Base-by-base conservation (phyloP, 805 yeast species). In the Barnettozyma botsteinii region DNA sequence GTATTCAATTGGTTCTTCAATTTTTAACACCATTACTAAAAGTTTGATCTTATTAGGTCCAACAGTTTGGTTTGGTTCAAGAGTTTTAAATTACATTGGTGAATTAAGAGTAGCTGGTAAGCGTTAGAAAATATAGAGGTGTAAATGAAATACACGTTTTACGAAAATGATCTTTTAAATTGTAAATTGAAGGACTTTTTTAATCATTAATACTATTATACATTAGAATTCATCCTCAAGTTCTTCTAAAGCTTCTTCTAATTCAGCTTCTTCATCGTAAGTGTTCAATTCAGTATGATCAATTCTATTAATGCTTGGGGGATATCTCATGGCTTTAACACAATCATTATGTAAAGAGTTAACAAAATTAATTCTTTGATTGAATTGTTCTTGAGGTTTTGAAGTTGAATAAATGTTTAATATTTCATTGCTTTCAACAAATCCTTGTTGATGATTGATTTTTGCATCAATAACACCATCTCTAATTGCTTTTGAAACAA, bases 401-500 rank as follows among this genome's bases (percentile, higher is more conserved):
- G 70, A 75, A 0, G 98, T 87, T 8, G 93, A 81, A 62, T 93
- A 93, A 36, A 89, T 75, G 61, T 93, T 96, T 55, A 78, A 66
- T 43, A 86, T 66, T 61, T 93, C 98, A 51, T 79, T 81, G 28
- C 94, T 82, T 65, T 88, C 89, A 84, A 93, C 89, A 60, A 69
- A 89, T 2, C 97, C 97, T 47, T 77, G 72, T 57, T 85, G 86
- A 64, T 89, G 96, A 60, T 93, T 85, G 51, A 93, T 84, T 40
- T 79, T 76, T 4, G 98, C 98, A 56, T 93, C 98, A 59, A 93
- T 86, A 38, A 93, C 98, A 45, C 96, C 96, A 60, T 93, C 99
- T 56, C 96, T 80, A 43, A 93, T 91, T 20, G 97, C 93, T 68
- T 93, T 91, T 28, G 96, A 86, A 18, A 93, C 96, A 61, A 93